phyloP scores from a whole-genome alignment of 225 moss, liverwort and hornwort species.

The Neckera pumila region DNA sequence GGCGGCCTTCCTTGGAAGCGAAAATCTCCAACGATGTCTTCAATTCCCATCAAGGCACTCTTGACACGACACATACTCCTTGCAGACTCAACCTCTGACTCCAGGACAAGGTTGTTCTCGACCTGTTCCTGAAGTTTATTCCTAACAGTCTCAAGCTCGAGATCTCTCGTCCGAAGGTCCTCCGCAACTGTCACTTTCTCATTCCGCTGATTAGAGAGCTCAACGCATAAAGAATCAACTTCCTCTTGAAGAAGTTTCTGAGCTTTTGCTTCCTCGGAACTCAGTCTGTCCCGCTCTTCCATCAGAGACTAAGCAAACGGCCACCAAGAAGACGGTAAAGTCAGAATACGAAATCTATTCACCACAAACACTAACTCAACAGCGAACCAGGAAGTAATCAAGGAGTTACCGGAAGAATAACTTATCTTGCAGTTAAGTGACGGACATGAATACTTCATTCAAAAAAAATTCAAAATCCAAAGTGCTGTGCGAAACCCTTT shows the following conservation, averaged over 20 bases:
- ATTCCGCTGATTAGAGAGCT: slow-evolving; percentile 19
- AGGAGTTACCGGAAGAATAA: not conserved
- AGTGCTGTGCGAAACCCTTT: too few relatives aligned
- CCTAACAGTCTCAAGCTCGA: slow-evolving; percentile 15
- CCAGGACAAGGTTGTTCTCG: not conserved
- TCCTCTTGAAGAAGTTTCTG: slow-evolving; percentile 14
- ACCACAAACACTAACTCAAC: not conserved
- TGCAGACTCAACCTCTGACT: slow-evolving; percentile 17
- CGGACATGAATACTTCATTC: not conserved
- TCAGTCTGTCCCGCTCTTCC: slow-evolving; percentile 35
- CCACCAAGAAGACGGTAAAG: not conserved
- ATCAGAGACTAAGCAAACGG: slow-evolving; percentile 12
- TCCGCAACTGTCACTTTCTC: slow-evolving; percentile 28
- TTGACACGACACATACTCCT: slow-evolving; percentile 1
- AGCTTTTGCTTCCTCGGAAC: slow-evolving; percentile 22
- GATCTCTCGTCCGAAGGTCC: slow-evolving; percentile 27
- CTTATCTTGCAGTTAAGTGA: not conserved
- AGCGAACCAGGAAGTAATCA: too few relatives aligned
- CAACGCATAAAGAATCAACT: slow-evolving; percentile 1
- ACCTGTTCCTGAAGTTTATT: slow-evolving; percentile 22
- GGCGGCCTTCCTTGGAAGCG: slow-evolving; percentile 4
- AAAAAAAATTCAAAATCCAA: not conserved
- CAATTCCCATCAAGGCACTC: not conserved
- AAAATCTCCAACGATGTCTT: not conserved
- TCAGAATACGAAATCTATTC: not conserved